Evolutionary conservation across 805 yeast species (phyloP).

Genomic region (Myxozyma sirexii): DNA sequence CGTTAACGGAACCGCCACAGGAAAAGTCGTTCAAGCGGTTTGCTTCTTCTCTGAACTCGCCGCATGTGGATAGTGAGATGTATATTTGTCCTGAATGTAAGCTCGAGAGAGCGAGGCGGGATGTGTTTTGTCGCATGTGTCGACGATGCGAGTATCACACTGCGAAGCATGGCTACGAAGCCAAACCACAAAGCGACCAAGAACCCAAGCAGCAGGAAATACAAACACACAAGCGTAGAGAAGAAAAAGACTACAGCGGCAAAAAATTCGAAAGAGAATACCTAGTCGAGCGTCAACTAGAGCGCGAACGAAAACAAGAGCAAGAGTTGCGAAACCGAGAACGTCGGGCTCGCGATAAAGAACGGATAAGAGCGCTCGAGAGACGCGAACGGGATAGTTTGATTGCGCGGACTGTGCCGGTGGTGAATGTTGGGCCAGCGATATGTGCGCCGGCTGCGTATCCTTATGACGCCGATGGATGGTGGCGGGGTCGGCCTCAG

Average conservation of each 20-base stretch:
- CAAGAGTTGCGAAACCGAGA: neutral
- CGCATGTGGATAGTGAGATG: too few species aligned
- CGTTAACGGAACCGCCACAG: too few species aligned
- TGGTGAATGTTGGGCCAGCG: too few species aligned
- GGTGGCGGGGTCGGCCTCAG: neutral
- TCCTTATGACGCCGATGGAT: neutral
- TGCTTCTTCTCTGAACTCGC: too few species aligned
- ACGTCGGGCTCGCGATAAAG: neutral
- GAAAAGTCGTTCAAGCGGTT: too few species aligned
- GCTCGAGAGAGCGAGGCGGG: too few species aligned
- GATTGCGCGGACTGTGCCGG: neutral
- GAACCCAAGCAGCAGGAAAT: too few species aligned
- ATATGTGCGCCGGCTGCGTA: neutral
- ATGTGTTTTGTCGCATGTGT: too few species aligned
- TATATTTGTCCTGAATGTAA: too few species aligned
- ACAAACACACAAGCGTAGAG: neutral
- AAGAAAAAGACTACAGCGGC: neutral
- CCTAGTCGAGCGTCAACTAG: neutral
- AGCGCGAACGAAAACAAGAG: neutral
- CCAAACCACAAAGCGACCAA: neutral
- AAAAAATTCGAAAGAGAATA: neutral
- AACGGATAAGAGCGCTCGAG: neutral
- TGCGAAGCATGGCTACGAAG: neutral
- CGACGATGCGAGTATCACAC: too few species aligned
- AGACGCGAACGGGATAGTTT: neutral